A percentile compares a stretch with the other conserved stretches of the same genome.
Evolutionary conservation across 345 rosid genomes (phyloP).

Genomic region (Theobroma cacao): DNA sequence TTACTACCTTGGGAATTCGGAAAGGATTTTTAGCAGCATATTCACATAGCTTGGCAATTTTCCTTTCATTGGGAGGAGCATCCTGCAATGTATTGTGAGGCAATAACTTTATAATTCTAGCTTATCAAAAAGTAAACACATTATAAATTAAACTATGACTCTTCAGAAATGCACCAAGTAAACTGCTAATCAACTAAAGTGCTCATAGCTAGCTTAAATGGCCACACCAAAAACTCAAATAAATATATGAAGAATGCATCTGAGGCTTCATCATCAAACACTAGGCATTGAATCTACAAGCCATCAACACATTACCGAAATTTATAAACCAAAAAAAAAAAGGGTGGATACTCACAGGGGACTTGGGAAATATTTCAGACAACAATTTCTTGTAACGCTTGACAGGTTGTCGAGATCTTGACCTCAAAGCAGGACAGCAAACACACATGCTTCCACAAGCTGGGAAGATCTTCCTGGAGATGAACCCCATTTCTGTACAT

Average conservation of each 20-base stretch:
- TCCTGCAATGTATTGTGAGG: conserved; percentile 43
- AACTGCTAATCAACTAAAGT: background rate
- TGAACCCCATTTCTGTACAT: conserved; percentile 72
- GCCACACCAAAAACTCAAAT: background rate
- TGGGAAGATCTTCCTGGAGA: conserved; percentile 89
- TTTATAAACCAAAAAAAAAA: background rate
- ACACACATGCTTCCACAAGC: conserved; percentile 96
- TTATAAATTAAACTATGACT: background rate
- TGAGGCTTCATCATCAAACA: background rate
- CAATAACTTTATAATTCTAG: background rate
- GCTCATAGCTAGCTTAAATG: background rate
- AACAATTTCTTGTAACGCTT: conserved; percentile 94
- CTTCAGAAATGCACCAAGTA: conserved; percentile 1
- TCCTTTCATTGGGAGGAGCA: conserved; percentile 72
- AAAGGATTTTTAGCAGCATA: conserved; percentile 88
- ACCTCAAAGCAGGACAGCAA: conserved; percentile 96
- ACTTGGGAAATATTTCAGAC: conserved; percentile 86
- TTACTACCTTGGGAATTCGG: conserved; percentile 80
- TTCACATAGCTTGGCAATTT: conserved; percentile 81
- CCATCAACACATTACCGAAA: background rate
- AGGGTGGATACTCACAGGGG: conserved; percentile 52
- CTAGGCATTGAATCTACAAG: background rate
- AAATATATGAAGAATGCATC: background rate
- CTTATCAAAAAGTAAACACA: background rate
- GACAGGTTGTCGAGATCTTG: conserved; percentile 97